Percentiles rank a stretch among this genome's conserved stretches.
These are phyloP conservation scores for Claviceps pusilla DNA, from an alignment of 2,329 filamentous ascomycete genomes.

Conservation along the genomic window DNA sequence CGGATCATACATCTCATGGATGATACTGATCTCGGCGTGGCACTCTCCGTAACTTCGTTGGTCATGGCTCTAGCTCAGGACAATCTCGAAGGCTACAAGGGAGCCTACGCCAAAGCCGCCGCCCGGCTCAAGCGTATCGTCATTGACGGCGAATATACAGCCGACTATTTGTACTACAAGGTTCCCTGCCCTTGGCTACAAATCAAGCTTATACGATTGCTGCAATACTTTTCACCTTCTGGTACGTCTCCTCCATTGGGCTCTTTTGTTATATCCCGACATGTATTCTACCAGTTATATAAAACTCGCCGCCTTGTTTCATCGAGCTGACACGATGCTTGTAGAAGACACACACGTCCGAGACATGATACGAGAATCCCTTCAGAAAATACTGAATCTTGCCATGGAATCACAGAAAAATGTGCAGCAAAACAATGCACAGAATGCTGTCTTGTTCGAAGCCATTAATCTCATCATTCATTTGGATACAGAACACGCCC, in stretches of 20 bases:
- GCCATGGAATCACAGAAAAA: slow-evolving; percentile 94
- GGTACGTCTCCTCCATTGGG: slow-evolving; percentile 33
- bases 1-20: slow-evolving; percentile 98
- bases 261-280: not conserved
- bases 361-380: slow-evolving; percentile 76
- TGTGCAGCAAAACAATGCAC: slow-evolving; percentile 97
- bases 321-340: not conserved
- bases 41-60: slow-evolving; percentile 85
- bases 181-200: slow-evolving; percentile 99
- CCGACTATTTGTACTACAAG: slow-evolving; percentile 96
- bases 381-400: slow-evolving; percentile 80
- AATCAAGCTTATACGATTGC: slow-evolving; percentile 76
- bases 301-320: not conserved
- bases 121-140: slow-evolving; percentile 78
- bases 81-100: slow-evolving; percentile 84
- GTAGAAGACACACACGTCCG: slow-evolving; percentile 83
- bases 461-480: slow-evolving; percentile 98
- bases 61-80: slow-evolving; percentile 92
- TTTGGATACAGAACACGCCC: slow-evolving; percentile 78
- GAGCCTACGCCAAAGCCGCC: slow-evolving; percentile 86
- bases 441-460: slow-evolving; percentile 95
- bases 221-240: slow-evolving; percentile 94
- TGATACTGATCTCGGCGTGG: slow-evolving; percentile 83
- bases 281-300: too few species aligned
- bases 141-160: slow-evolving; percentile 75